Base-by-base conservation (phyloP, 495 filamentous ascomycete species). In the Polyplosphaeria fusca region DNA sequence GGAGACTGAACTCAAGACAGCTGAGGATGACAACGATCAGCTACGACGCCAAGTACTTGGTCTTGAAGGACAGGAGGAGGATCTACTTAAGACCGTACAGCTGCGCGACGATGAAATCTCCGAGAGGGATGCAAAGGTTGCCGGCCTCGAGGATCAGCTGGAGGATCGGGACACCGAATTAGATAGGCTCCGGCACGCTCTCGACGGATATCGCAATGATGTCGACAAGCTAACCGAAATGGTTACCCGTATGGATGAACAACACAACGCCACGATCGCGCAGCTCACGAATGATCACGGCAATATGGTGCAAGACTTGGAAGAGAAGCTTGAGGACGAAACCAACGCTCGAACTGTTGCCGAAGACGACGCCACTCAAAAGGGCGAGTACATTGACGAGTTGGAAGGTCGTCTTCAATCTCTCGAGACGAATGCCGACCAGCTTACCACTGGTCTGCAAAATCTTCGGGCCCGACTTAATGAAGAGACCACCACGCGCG, bases 131-230 rank as follows among this genome's bases (percentile, higher is more conserved):
- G 37, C 25, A 2, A 51, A 68, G 28, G 53, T 64, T 16, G 20
- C 32, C 16, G 60, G 59, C 18, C 41, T 66, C 5, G 27, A 54
- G 12, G 51, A 58, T 16, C 53, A 66, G 43, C 12, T 55, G 1
- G 25, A 48, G 5, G 49, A 61, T 24, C 44, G 55, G 22, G 45
- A 32, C 14, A 49, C 41, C 9, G 14, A 20, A 78, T 76, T 87
- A 49, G 77, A 81, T 49, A 76, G 81, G 25, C 74, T 91, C 22
- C 80, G 79, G 58, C 64, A 71, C 23, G 85, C 87, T 0, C 76
- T 88, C 0, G 74, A 80, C 16, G 75, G 76, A 12, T 91, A 91
- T 63, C 74, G 78, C 7, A 68, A 75, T 5, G 89, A 94, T 50
- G 74, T 88, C 2, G 72, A 71, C 16, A 73, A 77, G 42, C 75